Conservation (phyloP, 73 alveolate genomes). For the Stentor coeruleus region DNA sequence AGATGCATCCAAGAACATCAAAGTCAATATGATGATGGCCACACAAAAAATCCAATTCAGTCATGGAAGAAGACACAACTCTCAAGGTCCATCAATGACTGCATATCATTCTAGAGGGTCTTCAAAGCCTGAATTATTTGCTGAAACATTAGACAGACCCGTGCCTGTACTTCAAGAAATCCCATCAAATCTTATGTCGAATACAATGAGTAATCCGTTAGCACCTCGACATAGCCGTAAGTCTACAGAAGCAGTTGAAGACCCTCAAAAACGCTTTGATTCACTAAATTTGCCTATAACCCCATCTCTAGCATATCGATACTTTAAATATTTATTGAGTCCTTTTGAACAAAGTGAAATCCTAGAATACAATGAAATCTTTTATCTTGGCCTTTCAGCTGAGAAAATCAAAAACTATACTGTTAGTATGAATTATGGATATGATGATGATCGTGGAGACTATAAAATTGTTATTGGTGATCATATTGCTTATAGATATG, state of each 20-base stretch:
- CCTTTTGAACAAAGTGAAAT: slow-evolving; percentile 21
- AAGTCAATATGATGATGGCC: neutral
- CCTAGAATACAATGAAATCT: neutral
- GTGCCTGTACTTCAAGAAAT: neutral
- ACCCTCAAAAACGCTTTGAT: neutral
- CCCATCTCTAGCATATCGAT: neutral
- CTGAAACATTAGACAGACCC: neutral
- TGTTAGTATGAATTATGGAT: neutral
- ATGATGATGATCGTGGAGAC: slow-evolving; percentile 87
- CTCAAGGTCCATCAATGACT: neutral
- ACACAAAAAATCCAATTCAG: neutral
- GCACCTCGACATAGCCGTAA: neutral
- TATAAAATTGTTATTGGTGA: slow-evolving; percentile 71
- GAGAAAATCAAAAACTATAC: neutral
- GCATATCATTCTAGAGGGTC: neutral
- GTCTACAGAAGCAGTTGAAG: neutral
- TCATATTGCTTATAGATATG: slow-evolving; percentile 90
- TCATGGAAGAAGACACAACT: neutral
- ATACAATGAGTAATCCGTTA: neutral
- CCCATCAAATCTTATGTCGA: neutral
- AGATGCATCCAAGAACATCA: neutral
- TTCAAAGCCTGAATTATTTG: neutral
- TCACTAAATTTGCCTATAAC: neutral
- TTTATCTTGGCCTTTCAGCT: neutral
- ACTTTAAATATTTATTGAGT: neutral